Base-by-base conservation (phyloP, 805 yeast species). In the Saccharomycopsis synnaedendra region DNA sequence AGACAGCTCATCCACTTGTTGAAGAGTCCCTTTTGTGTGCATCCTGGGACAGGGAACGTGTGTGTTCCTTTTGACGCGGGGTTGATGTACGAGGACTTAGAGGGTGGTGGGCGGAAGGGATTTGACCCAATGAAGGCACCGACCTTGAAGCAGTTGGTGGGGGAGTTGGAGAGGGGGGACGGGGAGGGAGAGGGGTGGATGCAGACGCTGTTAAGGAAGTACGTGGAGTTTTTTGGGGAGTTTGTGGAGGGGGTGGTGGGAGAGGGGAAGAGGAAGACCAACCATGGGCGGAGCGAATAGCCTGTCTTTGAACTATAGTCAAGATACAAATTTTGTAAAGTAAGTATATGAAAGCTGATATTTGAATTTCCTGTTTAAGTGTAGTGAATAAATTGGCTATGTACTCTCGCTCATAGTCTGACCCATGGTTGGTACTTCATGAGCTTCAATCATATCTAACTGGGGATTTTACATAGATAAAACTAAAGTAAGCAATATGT, bases 1-100 rank as follows among this genome's bases (percentile, higher is more conserved):
- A 75, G 82, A 55, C 93, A 85, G 61, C 71, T 89, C 58, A 86
- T 81, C 65, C 98, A 93, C 69, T 79, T 93, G 65, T 74, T 93
- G 57, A 93, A 93, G 61, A 85, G 97, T 1, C 98, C 98, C 11
- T 93, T 93, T 62, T 90, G 97, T 68, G 80, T 93, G 40, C 98
- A 93, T 63, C 98, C 98, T 1, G 81, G 87, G 2, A 93, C 98
- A 0, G 96, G 96, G 5, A 83, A 85, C 57, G 85, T 93, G 3
- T 93, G 97, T 75, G 96, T 93, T 5, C 96, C 97, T 0, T 82
- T 77, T 54, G 78, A 76, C 56, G 79, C 81, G 1, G 48, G 48
- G 4, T 19, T 37, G 32, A 51, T 46, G 46, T 53, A 32, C 28
- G 43, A 48, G 10, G 43, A 45, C 32, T 51, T 51, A 36, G 49